These are phyloP conservation scores for Brassica hybrid DNA, from an alignment of 441 rosid genomes.

Conservation along the genomic window DNA sequence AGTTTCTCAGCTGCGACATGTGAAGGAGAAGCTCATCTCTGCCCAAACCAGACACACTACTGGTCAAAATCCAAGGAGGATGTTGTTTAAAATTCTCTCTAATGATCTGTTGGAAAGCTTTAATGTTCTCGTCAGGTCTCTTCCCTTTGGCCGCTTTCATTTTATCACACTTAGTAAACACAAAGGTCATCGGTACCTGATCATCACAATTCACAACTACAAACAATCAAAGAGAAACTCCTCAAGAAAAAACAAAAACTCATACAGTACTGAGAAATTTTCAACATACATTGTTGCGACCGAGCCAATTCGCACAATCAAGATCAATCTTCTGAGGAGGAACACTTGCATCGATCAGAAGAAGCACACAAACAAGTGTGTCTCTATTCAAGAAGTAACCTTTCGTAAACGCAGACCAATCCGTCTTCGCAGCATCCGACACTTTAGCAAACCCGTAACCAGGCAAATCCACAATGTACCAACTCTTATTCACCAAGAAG, in stretches of 20 bases:
- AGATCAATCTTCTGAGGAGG: conserved; percentile 94
- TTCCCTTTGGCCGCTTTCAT: conserved; percentile 71
- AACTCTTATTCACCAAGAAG: conserved; percentile 88
- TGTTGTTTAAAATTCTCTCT: conserved; percentile 61
- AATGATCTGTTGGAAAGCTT: conserved; percentile 68
- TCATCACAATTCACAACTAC: background rate
- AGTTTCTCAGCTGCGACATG: conserved; percentile 89
- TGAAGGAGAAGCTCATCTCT: conserved; percentile 93
- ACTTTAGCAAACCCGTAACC: conserved; percentile 97
- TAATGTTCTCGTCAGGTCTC: conserved; percentile 80
- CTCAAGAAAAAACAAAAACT: background rate
- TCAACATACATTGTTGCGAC: conserved; percentile 69
- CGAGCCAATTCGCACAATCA: conserved; percentile 95
- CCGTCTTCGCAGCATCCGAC: conserved; percentile 75
- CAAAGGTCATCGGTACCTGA: conserved; percentile 85
- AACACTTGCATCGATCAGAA: conserved; percentile 86
- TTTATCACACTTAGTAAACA: conserved; percentile 87
- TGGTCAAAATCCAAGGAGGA: conserved; percentile 94
- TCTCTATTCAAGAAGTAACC: conserved; percentile 86
- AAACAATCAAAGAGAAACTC: background rate
- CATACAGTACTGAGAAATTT: background rate
- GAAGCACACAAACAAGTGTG: conserved; percentile 72
- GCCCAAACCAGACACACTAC: conserved; percentile 81
- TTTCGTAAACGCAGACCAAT: conserved; percentile 92
- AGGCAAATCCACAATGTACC: conserved; percentile 95